Evolutionary conservation across 192 early-diverging fungal species (phyloP).

Genomic region (Neocallimastix lanati): DNA sequence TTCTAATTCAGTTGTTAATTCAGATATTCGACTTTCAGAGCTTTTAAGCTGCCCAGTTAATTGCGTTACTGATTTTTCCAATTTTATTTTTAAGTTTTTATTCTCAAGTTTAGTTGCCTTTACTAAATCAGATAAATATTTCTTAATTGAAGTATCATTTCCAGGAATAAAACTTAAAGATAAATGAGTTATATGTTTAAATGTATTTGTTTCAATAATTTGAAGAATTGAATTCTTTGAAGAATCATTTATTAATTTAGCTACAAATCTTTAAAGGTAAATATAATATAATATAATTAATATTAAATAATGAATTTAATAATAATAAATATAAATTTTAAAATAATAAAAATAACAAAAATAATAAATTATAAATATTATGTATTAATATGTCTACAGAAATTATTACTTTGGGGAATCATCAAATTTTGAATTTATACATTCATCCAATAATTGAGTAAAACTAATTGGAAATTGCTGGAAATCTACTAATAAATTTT

Average conservation of each 20-base stretch:
- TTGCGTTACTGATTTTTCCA: background rate
- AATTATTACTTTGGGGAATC: conserved; percentile 22
- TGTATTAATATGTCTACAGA: too few relatives aligned
- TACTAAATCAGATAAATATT: background rate
- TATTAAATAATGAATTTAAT: too few relatives aligned
- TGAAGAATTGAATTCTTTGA: background rate
- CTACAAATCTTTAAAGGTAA: background rate
- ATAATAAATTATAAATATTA: too few relatives aligned
- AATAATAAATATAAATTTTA: too few relatives aligned
- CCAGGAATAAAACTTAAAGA: background rate
- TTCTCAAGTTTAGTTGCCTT: background rate
- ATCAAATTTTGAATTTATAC: conserved; percentile 2
- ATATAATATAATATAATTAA: background rate
- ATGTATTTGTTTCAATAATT: background rate
- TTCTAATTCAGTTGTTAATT: background rate
- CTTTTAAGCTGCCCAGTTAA: background rate
- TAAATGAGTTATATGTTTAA: background rate
- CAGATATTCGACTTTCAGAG: background rate
- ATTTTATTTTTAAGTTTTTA: background rate
- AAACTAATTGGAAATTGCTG: conserved; percentile 27
- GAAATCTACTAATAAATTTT: conserved; percentile 31
- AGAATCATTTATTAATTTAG: background rate
- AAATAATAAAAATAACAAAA: too few relatives aligned
- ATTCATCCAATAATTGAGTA: conserved; percentile 21
- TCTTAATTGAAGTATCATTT: background rate